These are phyloP conservation scores for Ambrosia hybrid DNA, from an alignment of 140 eudicot genomes.

Conservation along the genomic window DNA sequence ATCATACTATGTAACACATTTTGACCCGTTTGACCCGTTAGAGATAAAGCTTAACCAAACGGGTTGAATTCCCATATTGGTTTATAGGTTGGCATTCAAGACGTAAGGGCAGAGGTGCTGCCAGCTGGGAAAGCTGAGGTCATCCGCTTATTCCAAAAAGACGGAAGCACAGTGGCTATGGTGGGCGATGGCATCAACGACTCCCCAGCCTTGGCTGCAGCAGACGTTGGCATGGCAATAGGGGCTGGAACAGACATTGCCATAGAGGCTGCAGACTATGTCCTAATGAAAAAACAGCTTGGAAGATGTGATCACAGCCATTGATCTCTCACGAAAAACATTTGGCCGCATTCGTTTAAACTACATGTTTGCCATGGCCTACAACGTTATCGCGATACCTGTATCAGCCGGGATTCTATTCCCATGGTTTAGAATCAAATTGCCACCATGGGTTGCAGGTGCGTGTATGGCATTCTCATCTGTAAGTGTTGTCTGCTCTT, in stretches of 20 bases:
- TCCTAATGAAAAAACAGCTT: conserved; percentile 73
- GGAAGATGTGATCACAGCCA: conserved; percentile 92
- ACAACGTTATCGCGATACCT: conserved; percentile 70
- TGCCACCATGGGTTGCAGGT: conserved; percentile 97
- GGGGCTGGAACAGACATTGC: conserved; percentile 95
- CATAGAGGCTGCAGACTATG: conserved; percentile 88
- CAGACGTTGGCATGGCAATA: conserved; percentile 93
- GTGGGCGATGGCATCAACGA: conserved; percentile 95
- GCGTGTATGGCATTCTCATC: conserved; percentile 95
- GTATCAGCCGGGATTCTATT: conserved; percentile 70
- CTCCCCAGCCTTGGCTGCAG: conserved; percentile 90
- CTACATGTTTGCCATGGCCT: conserved; percentile 80
- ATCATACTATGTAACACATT: conserved; percentile 12
- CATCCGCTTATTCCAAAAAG: conserved; percentile 67
- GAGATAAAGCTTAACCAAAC: not conserved
- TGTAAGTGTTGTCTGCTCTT: conserved; percentile 85
- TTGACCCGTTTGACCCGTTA: not conserved
- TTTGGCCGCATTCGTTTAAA: conserved; percentile 66
- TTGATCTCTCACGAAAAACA: conserved; percentile 88
- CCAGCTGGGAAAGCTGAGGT: conserved; percentile 94
- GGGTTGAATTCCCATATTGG: not conserved
- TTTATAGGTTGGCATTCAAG: conserved; percentile 73
- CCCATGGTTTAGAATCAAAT: conserved; percentile 56
- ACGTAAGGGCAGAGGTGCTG: conserved; percentile 82
- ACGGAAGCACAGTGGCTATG: conserved; percentile 79